Evolutionary conservation across 164 flowering plant species (phyloP), one percentile per base, ranked within the genome.

Genomic region (Litsea cubeba): DNA sequence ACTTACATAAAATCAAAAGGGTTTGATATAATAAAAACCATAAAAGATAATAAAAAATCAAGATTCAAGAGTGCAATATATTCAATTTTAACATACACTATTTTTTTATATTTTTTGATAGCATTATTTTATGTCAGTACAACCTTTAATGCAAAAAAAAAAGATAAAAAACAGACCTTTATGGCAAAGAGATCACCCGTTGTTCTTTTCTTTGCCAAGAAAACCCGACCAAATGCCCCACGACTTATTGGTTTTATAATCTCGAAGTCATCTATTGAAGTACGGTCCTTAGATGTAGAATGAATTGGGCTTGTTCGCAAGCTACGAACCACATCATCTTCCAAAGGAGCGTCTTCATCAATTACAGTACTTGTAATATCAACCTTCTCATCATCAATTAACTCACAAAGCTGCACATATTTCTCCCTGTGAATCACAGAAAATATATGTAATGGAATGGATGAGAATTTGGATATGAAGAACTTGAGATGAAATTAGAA

Each of bases 111-210:
- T 40, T 40, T 30, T 40, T 40, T 7, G 7, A 35, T 35, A 35
- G 10, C 10, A 35, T 35, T 35, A 0, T 7, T 5, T 40, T 40
- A 40, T 40, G 10, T 40, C 10, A 40, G 46, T 40, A 40, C 46
- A 40, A 40, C 1, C 11, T 40, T 40, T 40, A 40, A 40, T 40
- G 11, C 46, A 7, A 40, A 8, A 40, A 40, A 40, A 40, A 40
- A 40, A 0, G 46, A 40, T 40, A 40, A 40, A 5, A 40, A 40
- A 40, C 46, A 40, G 46, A 96, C 99, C 99, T 96, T 96, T 66
- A 96, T 96, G 2, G 99, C 99, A 81, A 96, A 96, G 69, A 94
- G 92, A 83, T 96, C 99, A 23, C 99, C 99, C 0, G 99, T 96
- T 69, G 97, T 94, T 84, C 97, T 87, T 82, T 96, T 96, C 80